Base-by-base conservation (phyloP, 192 early-diverging fungal species). In the Obelidium mucronatum region DNA sequence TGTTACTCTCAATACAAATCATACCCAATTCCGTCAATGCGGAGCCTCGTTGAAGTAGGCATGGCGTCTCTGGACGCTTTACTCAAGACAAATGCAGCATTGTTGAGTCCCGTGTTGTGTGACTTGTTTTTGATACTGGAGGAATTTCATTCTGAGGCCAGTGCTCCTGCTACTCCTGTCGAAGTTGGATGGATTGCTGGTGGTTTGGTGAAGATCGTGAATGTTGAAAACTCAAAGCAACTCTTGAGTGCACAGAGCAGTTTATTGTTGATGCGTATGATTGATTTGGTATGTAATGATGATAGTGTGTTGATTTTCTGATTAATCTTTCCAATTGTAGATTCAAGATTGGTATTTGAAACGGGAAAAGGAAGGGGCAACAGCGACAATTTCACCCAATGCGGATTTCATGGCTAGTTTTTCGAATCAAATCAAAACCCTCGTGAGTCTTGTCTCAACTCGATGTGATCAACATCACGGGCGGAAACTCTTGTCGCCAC, bases 351-450 rank as follows among this genome's bases (percentile, higher is more conserved):
- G 8, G 31, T 48, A 26, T 30, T 39, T 67, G 17, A 19, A 5
- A 5, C 5, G 55, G 5, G 55, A 58, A 5, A 5, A 24, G 24
- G 55, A 58, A 19, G 42, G 42, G 17, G 6, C 42, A 5, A 44
- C 5, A 5, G 42, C 42, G 42, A 5, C 42, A 44, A 58, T 5
- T 58, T 58, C 55, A 5, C 28, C 48, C 22, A 13, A 8, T 22
- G 22, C 48, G 11, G 48, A 58, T 24, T 42, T 67, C 42, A 67
- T 67, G 40, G 17, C 66, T 1, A 48, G 44, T 8, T 71, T 71
- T 35, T 19, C 33, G 6, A 11, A 24, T 17, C 69, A 42, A 40
- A 11, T 71, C 13, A 33, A 6, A 11, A 4, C 22, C 5, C 33
- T 71, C n/a, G 54, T 51, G 22, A 4, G 6, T 4, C 48, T 34